Base-by-base conservation (phyloP, 371 early-diverging fungal species). In the Rhizopus delemar region DNA sequence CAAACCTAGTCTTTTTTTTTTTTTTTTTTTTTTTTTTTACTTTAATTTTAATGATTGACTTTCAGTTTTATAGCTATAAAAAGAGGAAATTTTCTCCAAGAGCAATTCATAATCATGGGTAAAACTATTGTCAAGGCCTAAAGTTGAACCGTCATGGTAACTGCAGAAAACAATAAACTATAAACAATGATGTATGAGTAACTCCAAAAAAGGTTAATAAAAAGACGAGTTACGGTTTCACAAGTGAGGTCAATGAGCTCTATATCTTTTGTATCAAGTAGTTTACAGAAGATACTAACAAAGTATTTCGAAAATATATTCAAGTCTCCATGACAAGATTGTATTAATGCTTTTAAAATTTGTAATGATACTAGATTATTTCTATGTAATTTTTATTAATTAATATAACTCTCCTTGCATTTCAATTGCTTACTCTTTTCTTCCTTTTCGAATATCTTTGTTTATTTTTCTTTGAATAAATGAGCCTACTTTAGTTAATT, bases 401-500 rank as follows among this genome's bases (percentile, higher is more conserved):
- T 22, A 22, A 22, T 22, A 22, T 22, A 22, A 2, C 22, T 22
- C 16, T 16, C 8, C n/a, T 16, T 45, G 11, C n/a, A 7, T 12
- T n/a, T 22, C 11, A 45, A n/a, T 45, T 22, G 78, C 75, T 73
- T 86, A 88, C 80, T 74, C 56, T 60, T 80, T 80, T 58, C 80
- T 66, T 41, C 77, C 82, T 63, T 86, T 86, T 60, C 84, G 72
- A 29, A 86, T 78, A 57, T 91, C 90, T 57, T 79, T 70, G 46
- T 73, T 67, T 2, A 88, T 83, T 68, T 89, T 81, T 59, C 83
- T 86, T 60, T 91, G 89, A 45, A 97, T 66, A 68, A 84, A 93
- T 11, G 70, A 74, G 57, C 94, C 94, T 29, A 95, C 94, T 71
- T 97, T 97, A 54, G 90, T 83, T 46, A 95, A 81, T 73, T 97